Evolutionary conservation across 2,329 filamentous ascomycete genomes (phyloP).

Genomic region (Monosporascus sp.): DNA sequence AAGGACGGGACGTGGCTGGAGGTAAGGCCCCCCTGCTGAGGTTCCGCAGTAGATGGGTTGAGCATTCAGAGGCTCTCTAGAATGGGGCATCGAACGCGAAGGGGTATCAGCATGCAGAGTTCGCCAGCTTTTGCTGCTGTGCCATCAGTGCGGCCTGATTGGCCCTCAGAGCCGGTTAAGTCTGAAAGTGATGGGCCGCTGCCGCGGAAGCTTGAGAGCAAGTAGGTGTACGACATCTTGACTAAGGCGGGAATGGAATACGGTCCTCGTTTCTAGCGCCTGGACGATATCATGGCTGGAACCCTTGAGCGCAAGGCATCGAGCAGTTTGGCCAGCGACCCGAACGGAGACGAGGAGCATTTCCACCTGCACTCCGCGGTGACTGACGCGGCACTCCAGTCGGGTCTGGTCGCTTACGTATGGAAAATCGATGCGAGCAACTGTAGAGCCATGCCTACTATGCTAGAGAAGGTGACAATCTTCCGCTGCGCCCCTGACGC

Average conservation of each 20-base stretch:
- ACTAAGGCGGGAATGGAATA: constrained; percentile 18
- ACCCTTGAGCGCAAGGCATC: constrained; percentile 1
- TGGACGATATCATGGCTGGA: constrained; percentile 7
- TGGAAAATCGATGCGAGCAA: neutral
- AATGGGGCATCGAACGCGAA: too few species aligned
- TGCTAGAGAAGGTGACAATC: constrained; percentile 7
- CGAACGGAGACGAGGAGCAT: constrained; percentile 6
- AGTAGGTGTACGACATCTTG: constrained; percentile 14
- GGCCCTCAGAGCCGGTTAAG: neutral
- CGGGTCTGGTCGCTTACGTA: neutral
- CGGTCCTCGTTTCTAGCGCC: constrained; percentile 17
- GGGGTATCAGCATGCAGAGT: too few species aligned
- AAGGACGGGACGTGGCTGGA: too few species aligned
- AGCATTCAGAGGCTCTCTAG: too few species aligned
- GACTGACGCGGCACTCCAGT: constrained; percentile 3
- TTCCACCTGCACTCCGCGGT: constrained; percentile 8
- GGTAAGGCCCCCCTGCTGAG: too few species aligned
- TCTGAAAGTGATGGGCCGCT: neutral
- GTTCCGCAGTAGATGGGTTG: too few species aligned
- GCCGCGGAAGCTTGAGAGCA: constrained; percentile 7
- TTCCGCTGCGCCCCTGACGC: constrained; percentile 5
- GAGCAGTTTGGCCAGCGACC: constrained; percentile 3
- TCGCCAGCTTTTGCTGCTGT: too few species aligned
- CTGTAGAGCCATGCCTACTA: constrained; percentile 1
- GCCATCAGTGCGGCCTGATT: too few species aligned